phyloP scores from a whole-genome alignment of 2,329 filamentous ascomycete genomes.

The Aspergillus candidus region DNA sequence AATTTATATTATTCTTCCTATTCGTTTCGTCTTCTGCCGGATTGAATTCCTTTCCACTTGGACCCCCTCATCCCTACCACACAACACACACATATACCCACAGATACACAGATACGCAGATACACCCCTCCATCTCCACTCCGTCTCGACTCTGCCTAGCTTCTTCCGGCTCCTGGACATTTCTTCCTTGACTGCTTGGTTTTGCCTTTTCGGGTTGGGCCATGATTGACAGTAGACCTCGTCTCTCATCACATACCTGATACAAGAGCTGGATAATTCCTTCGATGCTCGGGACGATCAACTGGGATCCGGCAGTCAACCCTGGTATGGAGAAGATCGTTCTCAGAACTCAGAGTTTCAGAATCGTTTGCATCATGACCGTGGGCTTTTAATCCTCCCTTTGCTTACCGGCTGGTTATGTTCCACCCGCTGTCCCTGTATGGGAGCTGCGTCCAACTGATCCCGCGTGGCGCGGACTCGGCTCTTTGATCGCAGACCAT shows the following conservation, averaged over 20 bases:
- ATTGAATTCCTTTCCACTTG: not conserved
- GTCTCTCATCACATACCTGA: conserved; percentile 5
- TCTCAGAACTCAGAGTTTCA: conserved; percentile 17
- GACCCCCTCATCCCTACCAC: conserved; percentile 1
- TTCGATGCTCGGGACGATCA: conserved; percentile 18
- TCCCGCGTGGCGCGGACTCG: conserved; percentile 13
- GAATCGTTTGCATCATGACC: conserved; percentile 23
- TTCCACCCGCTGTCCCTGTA: conserved; percentile 11
- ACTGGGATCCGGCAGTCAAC: conserved; percentile 23
- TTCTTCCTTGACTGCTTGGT: conserved; percentile 2
- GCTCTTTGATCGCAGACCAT: conserved; percentile 8
- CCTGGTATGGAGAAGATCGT: conserved; percentile 23
- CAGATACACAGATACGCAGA: not conserved
- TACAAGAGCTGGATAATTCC: conserved; percentile 8
- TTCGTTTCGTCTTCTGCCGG: conserved; percentile 6
- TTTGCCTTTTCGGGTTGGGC: conserved; percentile 4
- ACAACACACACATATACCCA: conserved; percentile 9
- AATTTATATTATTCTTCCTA: conserved; percentile 6
- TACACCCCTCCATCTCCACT: conserved; percentile 2
- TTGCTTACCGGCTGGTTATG: conserved; percentile 9
- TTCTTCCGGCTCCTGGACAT: conserved; percentile 2
- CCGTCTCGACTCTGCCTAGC: conserved; percentile 3
- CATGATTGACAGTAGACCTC: conserved; percentile 2
- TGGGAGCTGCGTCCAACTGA: conserved; percentile 12
- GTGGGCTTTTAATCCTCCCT: conserved; percentile 18